Base-by-base conservation (phyloP, 495 filamentous ascomycete genomes). In the Penicillium paradoxum region DNA sequence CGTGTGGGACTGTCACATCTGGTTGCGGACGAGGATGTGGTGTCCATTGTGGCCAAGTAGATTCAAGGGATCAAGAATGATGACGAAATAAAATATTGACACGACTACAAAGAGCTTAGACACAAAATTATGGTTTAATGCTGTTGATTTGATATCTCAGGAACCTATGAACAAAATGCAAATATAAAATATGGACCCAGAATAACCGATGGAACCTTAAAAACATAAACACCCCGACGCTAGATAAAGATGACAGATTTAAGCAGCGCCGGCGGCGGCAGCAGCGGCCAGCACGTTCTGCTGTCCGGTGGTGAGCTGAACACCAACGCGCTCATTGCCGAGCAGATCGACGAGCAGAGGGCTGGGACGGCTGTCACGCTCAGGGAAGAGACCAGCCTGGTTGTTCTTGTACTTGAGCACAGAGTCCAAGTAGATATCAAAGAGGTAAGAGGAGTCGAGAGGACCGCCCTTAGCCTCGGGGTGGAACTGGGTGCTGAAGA, bases 401-500 rank as follows among this genome's bases (percentile, higher is more conserved):
- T 73, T 87, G 54, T 84, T 75, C 85, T 96, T 97, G 79, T 89
- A 96, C 67, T 85, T 84, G 68, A 80, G 77, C 17, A 96, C 91
- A 56, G 86, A 91, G 64, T 93, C 83, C 18, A 98, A 76, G 72
- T 98, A 98, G 74, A 87, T 88, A 71, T 98, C 93, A 66, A 98
- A 98, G 40, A 98, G 80, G 70, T 95, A 97, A 0, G 88, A 79
- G 24, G 87, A 91, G 73, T 98, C 93, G 65, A 95, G 83, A 21
- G 93, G 93, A 47, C 95, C 93, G 37, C 93, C 93, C 74, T 95
- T 93, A 47, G 93, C 95, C 72, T 97, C 93, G 32, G 93, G 93
- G 66, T 98, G 93, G 83, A 97, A 98, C 71, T 97, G 93, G 50
- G 91, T 95, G 55, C 87, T 89, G 81, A 98, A 97, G 67, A 98